Conservation (phyloP, 768 basidiomycete species). For the Boletales sp. region DNA sequence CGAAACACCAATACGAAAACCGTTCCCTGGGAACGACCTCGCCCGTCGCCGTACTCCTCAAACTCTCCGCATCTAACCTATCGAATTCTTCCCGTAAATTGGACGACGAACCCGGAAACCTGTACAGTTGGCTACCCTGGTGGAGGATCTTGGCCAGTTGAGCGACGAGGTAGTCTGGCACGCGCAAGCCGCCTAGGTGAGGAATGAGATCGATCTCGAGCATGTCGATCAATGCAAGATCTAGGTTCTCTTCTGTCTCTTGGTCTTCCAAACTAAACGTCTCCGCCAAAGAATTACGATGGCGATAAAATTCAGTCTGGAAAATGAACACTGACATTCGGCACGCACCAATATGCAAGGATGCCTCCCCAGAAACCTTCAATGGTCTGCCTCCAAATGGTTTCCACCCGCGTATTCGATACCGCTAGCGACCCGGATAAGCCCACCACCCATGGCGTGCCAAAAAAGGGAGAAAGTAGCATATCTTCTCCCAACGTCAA, state of each 20-base stretch:
- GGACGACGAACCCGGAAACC: slow-evolving; percentile 15
- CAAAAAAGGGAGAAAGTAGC: slow-evolving; percentile 5
- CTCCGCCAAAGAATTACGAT: slow-evolving; percentile 52
- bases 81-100: slow-evolving; percentile 30
- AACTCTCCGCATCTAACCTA: slow-evolving; percentile 36
- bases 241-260: slow-evolving; percentile 81
- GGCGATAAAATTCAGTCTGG: background rate
- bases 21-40: slow-evolving; percentile 67
- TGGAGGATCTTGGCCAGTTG: slow-evolving; percentile 70
- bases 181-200: slow-evolving; percentile 59
- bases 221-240: slow-evolving; percentile 70
- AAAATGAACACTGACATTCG: no score
- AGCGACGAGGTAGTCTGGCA: slow-evolving; percentile 68
- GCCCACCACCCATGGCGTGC: background rate
- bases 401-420: slow-evolving; percentile 62
- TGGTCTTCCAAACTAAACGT: slow-evolving; percentile 60
- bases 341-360: slow-evolving; percentile 74
- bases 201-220: slow-evolving; percentile 81
- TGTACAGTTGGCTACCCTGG: slow-evolving; percentile 67
- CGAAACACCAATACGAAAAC: slow-evolving; percentile 52
- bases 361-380: slow-evolving; percentile 81
- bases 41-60: slow-evolving; percentile 61
- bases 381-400: slow-evolving; percentile 81
- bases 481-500: slow-evolving; percentile 48
- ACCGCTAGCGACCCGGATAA: slow-evolving; percentile 39